These are phyloP conservation scores for Hortaea werneckii DNA, from an alignment of 2,329 filamentous ascomycete species.

Conservation along the genomic window DNA sequence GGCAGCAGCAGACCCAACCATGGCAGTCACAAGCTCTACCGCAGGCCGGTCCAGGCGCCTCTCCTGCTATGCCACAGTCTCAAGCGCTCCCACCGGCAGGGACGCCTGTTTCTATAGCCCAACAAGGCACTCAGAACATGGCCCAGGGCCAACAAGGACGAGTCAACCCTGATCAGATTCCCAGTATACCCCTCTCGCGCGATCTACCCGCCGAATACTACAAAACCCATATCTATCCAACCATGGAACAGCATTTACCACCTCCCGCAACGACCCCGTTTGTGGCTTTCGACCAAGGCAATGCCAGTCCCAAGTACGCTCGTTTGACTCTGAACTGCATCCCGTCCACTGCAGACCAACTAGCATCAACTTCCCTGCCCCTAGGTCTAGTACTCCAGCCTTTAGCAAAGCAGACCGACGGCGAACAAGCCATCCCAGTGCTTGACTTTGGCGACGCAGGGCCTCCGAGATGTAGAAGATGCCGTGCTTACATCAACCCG, in stretches of 20 bases:
- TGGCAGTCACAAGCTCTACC: constrained; percentile 23
- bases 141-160: constrained; percentile 49
- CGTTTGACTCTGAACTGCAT: constrained; percentile 91
- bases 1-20: constrained; percentile 26
- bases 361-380: constrained; percentile 71
- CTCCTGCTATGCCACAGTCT: constrained; percentile 9
- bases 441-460: constrained; percentile 89
- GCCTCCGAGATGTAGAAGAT: constrained; percentile 83
- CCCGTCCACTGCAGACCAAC: constrained; percentile 67
- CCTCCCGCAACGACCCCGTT: constrained; percentile 83
- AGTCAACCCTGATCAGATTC: constrained; percentile 85
- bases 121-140: constrained; percentile 8
- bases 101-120: constrained; percentile 21
- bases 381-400: constrained; percentile 88
- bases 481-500: constrained; percentile 93
- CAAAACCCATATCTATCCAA: constrained; percentile 83
- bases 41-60: constrained; percentile 3
- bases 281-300: constrained; percentile 91
- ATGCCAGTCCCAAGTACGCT: constrained; percentile 88
- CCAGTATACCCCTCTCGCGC: constrained; percentile 77
- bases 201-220: constrained; percentile 77
- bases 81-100: constrained; percentile 13
- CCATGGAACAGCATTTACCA: constrained; percentile 86
- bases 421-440: constrained; percentile 79
- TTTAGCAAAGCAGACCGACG: constrained; percentile 68